Evolutionary conservation across 2,329 filamentous ascomycete genomes (phyloP).

Genomic region (Aspergillus costaricaensis): DNA sequence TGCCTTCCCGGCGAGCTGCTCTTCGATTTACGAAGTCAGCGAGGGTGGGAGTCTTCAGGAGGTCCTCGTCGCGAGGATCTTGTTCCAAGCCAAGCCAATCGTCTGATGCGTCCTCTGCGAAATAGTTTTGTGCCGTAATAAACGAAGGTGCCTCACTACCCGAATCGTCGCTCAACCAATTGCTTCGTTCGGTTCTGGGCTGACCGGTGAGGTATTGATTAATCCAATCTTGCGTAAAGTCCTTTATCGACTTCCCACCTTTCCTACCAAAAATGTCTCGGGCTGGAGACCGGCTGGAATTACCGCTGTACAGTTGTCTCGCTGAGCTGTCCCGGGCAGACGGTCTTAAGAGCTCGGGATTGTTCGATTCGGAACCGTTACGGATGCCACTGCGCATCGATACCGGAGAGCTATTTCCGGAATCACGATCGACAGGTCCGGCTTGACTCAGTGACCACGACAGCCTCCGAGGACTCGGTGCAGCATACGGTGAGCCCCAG

Average conservation of each 20-base stretch:
- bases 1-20: slow-evolving; percentile 21
- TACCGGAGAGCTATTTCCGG: slow-evolving; percentile 37
- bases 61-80: slow-evolving; percentile 40
- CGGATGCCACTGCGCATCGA: slow-evolving; percentile 31
- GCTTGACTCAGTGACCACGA: slow-evolving; percentile 46
- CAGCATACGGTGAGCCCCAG: slow-evolving; percentile 89
- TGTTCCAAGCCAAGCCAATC: slow-evolving; percentile 48
- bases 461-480: slow-evolving; percentile 52
- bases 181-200: slow-evolving; percentile 67
- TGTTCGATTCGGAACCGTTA: slow-evolving; percentile 27
- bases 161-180: slow-evolving; percentile 81
- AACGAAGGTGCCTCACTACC: slow-evolving; percentile 73
- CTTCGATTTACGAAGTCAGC: slow-evolving; percentile 38
- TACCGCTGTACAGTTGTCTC: slow-evolving; percentile 27
- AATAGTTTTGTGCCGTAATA: slow-evolving; percentile 44
- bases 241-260: slow-evolving; percentile 45
- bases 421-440: slow-evolving; percentile 45
- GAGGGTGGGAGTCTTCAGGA: slow-evolving; percentile 43
- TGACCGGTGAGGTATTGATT: slow-evolving; percentile 77
- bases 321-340: slow-evolving; percentile 29
- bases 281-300: slow-evolving; percentile 29
- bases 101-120: slow-evolving; percentile 45
- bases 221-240: slow-evolving; percentile 83
- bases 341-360: slow-evolving; percentile 31
- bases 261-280: slow-evolving; percentile 27